A percentile compares a stretch with the other conserved stretches of the same genome.
Conservation (phyloP, 2,329 filamentous ascomycete genomes). For the Thelonectria olida region DNA sequence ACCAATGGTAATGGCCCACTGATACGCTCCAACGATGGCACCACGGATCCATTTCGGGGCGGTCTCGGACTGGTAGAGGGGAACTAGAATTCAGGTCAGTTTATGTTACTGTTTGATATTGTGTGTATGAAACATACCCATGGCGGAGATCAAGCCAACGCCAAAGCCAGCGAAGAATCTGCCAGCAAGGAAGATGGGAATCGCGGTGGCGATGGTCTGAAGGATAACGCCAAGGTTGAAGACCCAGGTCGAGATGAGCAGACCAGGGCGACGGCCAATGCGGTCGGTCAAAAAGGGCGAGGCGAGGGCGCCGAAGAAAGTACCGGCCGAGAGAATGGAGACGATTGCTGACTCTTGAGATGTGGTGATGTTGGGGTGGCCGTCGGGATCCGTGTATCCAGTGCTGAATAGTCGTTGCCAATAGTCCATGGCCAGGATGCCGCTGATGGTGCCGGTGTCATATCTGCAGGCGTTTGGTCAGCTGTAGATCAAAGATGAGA, state of each 20-base stretch:
- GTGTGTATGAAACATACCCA: conserved; percentile 52
- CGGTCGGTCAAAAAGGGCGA: conserved; percentile 70
- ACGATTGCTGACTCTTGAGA: conserved; percentile 71
- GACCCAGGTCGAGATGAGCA: conserved; percentile 69
- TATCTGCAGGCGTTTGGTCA: conserved; percentile 48
- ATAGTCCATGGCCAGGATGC: conserved; percentile 54
- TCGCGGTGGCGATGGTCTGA: conserved; percentile 67
- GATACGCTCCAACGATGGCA: conserved; percentile 75
- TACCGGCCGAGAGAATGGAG: conserved; percentile 81
- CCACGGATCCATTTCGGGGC: conserved; percentile 79
- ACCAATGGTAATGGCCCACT: conserved; percentile 75
- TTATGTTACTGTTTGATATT: background rate
- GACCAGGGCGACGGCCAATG: conserved; percentile 71
- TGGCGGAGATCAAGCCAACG: conserved; percentile 77
- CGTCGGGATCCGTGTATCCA: conserved; percentile 38
- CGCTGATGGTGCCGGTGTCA: conserved; percentile 67
- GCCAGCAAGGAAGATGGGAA: conserved; percentile 74
- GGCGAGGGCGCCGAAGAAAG: conserved; percentile 70
- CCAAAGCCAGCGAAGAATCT: conserved; percentile 79
- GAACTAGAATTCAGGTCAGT: conserved; percentile 57
- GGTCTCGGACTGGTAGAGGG: conserved; percentile 77
- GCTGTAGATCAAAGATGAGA: background rate
- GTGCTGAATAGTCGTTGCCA: conserved; percentile 53
- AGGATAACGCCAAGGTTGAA: conserved; percentile 75
- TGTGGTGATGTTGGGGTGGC: conserved; percentile 52